phyloP scores from a whole-genome alignment of 768 basidiomycete genomes.

The Mrakia blollopis region DNA sequence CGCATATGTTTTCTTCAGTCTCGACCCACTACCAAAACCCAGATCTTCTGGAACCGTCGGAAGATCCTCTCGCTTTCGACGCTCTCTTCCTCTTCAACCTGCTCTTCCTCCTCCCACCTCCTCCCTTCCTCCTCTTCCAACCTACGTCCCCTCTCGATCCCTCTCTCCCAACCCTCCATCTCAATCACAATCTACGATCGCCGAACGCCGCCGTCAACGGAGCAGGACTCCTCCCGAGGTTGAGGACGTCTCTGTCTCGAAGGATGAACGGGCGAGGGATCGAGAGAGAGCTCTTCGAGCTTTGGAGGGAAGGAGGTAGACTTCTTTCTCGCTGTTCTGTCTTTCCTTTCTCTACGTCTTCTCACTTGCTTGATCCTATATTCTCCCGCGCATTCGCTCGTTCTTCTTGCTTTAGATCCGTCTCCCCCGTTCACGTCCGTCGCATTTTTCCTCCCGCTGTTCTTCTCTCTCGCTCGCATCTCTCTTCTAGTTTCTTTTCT shows the following conservation, averaged over 20 bases:
- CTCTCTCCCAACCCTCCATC: neutral
- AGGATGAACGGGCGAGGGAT: constrained; percentile 2
- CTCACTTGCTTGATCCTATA: neutral
- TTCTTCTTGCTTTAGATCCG: neutral
- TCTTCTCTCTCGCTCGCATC: neutral
- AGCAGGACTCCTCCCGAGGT: neutral
- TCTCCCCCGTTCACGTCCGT: neutral
- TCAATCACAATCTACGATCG: neutral
- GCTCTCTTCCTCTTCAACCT: constrained; percentile 1
- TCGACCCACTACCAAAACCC: neutral
- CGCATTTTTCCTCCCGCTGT: neutral
- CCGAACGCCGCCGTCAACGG: neutral
- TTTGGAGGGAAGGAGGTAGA: neutral
- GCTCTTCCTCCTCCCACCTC: constrained; percentile 2
- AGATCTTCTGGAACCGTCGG: neutral
- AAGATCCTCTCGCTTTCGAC: neutral
- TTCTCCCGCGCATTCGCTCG: neutral
- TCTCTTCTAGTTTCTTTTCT: too few relatives aligned
- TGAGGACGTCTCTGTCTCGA: neutral
- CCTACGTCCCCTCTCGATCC: neutral
- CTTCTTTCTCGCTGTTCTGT: neutral
- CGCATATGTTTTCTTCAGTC: neutral
- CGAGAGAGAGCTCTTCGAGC: constrained; percentile 1
- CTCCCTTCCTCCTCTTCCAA: constrained; percentile 5
- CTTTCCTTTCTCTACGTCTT: neutral